These are phyloP conservation scores for Arabidopsis hybrid DNA, from an alignment of 441 rosid genomes.

Conservation along the genomic window DNA sequence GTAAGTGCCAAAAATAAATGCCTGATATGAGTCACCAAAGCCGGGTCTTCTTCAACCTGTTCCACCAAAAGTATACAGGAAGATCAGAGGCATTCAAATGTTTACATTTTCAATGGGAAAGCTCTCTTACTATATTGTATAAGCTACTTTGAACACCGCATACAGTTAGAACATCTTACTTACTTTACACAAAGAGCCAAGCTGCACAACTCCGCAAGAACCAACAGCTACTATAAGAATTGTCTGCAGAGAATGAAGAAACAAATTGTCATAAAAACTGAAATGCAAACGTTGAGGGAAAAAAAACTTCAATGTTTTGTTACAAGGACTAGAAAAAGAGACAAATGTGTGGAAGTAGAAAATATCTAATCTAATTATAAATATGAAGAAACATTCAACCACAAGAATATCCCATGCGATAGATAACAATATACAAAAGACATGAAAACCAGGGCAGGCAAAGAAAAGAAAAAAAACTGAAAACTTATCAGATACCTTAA, in stretches of 20 bases:
- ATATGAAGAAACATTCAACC: neutral
- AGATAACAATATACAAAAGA: neutral
- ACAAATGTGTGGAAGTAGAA: neutral
- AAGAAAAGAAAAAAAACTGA: neutral
- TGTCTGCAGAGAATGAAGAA: constrained; percentile 59
- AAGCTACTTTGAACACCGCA: constrained; percentile 2
- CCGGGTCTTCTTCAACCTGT: constrained; percentile 76
- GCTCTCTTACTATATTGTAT: neutral
- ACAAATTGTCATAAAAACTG: neutral
- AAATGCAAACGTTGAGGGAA: constrained; percentile 26
- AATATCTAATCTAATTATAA: neutral
- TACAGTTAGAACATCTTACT: constrained; percentile 38
- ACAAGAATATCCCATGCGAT: neutral
- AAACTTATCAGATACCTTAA: constrained; percentile 58
- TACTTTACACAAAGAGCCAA: constrained; percentile 82
- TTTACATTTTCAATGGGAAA: neutral
- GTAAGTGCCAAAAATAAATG: constrained; percentile 65
- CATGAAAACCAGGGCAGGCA: neutral
- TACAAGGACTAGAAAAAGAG: neutral
- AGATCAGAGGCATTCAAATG: constrained; percentile 10
- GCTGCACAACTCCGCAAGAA: constrained; percentile 89
- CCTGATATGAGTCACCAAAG: constrained; percentile 65
- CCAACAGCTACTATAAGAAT: constrained; percentile 73
- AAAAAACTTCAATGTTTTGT: neutral
- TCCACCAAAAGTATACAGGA: constrained; percentile 44